Conservation (phyloP, 2,329 filamentous ascomycete genomes). For the Tolypocladium tundrense region DNA sequence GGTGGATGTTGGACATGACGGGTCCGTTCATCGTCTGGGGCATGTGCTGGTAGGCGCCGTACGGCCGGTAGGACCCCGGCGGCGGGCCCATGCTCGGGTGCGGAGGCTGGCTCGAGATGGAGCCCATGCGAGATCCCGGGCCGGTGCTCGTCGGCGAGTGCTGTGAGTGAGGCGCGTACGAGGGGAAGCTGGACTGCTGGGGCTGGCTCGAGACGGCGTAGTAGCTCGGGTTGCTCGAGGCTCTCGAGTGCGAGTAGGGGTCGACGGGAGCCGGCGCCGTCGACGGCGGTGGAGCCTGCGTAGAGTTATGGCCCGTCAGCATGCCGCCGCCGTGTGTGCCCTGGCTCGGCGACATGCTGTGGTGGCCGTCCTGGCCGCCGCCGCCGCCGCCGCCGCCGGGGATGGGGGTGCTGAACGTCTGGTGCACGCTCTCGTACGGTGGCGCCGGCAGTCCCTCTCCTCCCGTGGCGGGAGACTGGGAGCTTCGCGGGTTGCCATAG, state of each 20-base stretch:
- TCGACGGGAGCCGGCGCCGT: constrained; percentile 47
- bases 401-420: constrained; percentile 52
- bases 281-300: constrained; percentile 40
- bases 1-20: constrained; percentile 70
- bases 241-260: constrained; percentile 37
- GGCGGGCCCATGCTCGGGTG: constrained; percentile 31
- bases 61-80: constrained; percentile 38
- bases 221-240: constrained; percentile 50
- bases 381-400: constrained; percentile 36
- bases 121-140: constrained; percentile 26
- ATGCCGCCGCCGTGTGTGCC: constrained; percentile 12
- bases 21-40: constrained; percentile 54
- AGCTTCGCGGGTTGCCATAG: constrained; percentile 21
- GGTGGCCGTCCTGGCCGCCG: constrained; percentile 22
- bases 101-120: constrained; percentile 11
- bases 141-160: constrained; percentile 35
- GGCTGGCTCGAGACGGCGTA: constrained; percentile 43
- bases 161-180: constrained; percentile 32
- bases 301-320: constrained; percentile 15
- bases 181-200: constrained; percentile 33
- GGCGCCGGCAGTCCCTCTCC: constrained; percentile 55
- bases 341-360: constrained; percentile 19
- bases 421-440: constrained; percentile 57
- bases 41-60: constrained; percentile 31
- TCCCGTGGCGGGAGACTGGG: constrained; percentile 39